phyloP scores from a whole-genome alignment of 2,329 filamentous ascomycete genomes.

The Exophiala dermatitidis region DNA sequence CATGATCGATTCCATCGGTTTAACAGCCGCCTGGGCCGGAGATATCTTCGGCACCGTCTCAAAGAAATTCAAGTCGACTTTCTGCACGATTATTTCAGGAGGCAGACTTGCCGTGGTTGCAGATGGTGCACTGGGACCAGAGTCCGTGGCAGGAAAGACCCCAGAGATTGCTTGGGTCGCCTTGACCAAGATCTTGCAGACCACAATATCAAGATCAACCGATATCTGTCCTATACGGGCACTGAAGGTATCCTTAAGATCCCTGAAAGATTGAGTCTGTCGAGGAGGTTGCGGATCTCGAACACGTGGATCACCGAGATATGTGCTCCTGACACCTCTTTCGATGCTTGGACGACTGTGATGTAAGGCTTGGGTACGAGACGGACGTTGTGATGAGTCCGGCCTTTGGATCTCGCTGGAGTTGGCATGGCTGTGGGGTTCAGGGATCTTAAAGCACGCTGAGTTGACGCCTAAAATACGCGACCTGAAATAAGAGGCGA shows the following conservation, averaged over 20 bases:
- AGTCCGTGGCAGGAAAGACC: constrained; percentile 3
- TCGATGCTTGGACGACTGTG: neutral
- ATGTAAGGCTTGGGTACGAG: constrained; percentile 1
- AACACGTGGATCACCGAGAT: constrained; percentile 13
- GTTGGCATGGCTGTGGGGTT: constrained; percentile 4
- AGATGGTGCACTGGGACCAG: neutral
- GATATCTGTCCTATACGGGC: constrained; percentile 15
- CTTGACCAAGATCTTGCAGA: constrained; percentile 17
- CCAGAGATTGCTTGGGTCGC: constrained; percentile 10
- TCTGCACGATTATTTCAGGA: constrained; percentile 7
- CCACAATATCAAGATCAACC: constrained; percentile 19
- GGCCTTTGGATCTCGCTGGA: neutral
- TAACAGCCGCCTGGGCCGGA: constrained; percentile 12
- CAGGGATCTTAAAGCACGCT: constrained; percentile 8
- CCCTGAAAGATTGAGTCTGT: neutral
- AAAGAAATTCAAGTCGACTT: constrained; percentile 14
- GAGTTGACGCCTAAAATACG: constrained; percentile 14
- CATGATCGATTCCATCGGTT: constrained; percentile 12
- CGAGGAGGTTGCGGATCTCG: neutral
- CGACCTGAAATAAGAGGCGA: constrained; percentile 18
- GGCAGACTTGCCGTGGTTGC: neutral
- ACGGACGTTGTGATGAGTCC: neutral
- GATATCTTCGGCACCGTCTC: constrained; percentile 15
- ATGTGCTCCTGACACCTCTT: constrained; percentile 12
- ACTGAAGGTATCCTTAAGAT: constrained; percentile 2